Evolutionary conservation across 768 basidiomycete species (phyloP).

Genomic region (Phanerodontia chrysosporium): DNA sequence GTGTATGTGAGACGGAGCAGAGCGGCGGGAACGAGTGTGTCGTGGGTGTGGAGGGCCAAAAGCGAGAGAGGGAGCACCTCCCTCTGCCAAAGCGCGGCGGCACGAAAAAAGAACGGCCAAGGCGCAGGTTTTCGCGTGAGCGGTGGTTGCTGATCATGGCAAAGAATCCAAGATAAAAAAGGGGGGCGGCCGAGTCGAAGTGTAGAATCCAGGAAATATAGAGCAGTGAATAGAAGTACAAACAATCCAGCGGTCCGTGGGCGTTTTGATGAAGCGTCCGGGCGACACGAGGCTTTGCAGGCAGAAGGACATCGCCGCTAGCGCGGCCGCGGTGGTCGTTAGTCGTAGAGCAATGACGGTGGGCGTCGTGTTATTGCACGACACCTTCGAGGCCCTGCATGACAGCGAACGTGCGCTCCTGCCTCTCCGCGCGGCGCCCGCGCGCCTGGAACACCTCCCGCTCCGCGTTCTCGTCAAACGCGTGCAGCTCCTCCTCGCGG

Average conservation of each 20-base stretch:
- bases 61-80: neutral
- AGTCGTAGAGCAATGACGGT: no score
- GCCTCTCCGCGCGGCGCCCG: neutral
- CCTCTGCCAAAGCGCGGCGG: neutral
- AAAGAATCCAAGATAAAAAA: neutral
- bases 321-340: no score
- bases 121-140: neutral
- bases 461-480: neutral
- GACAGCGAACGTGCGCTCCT: neutral
- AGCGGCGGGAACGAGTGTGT: neutral
- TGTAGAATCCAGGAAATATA: neutral
- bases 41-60: neutral
- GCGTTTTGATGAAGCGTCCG: neutral
- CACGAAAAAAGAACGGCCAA: neutral
- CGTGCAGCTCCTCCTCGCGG: neutral
- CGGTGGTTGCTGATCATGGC: neutral
- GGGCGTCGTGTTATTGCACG: neutral
- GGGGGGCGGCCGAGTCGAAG: no score
- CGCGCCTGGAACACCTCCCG: neutral
- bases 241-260: neutral
- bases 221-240: neutral
- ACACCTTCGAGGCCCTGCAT: neutral
- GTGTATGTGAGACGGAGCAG: neutral
- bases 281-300: neutral
- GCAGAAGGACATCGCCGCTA: no score